A percentile compares a stretch with the other conserved stretches of the same genome.
Evolutionary conservation across 2,329 filamentous ascomycete genomes (phyloP).

Genomic region (Talaromyces sp.): DNA sequence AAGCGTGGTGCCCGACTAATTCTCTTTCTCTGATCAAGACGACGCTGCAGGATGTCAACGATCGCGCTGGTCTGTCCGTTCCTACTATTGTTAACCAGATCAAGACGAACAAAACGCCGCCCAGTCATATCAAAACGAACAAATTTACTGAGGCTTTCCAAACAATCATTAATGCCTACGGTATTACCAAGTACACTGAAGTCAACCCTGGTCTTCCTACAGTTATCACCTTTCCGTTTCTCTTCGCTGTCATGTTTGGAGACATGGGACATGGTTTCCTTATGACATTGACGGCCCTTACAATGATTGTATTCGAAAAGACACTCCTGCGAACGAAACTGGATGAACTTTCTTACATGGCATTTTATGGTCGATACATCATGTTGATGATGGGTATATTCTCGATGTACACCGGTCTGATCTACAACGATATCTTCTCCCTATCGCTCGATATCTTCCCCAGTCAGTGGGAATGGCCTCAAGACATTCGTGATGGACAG

Average conservation of each 20-base stretch:
- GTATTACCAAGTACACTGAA: slow-evolving; percentile 94
- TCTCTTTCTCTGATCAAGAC: slow-evolving; percentile 84
- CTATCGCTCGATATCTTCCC: slow-evolving; percentile 83
- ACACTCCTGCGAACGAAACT: slow-evolving; percentile 77
- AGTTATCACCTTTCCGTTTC: slow-evolving; percentile 97
- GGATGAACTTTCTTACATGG: slow-evolving; percentile 96
- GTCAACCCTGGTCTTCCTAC: slow-evolving; percentile 94
- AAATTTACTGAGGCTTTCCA: slow-evolving; percentile 98
- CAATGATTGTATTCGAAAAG: slow-evolving; percentile 97
- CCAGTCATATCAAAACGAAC: slow-evolving; percentile 96
- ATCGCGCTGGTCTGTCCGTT: slow-evolving; percentile 90
- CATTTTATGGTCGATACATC: slow-evolving; percentile 97
- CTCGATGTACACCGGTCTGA: slow-evolving; percentile 92
- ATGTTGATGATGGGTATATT: slow-evolving; percentile 97
- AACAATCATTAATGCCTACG: slow-evolving; percentile 98
- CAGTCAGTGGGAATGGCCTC: slow-evolving; percentile 84
- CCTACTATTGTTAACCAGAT: slow-evolving; percentile 99
- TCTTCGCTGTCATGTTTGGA: slow-evolving; percentile 99
- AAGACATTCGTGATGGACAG: slow-evolving; percentile 60
- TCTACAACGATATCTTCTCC: slow-evolving; percentile 98
- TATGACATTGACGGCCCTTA: slow-evolving; percentile 74
- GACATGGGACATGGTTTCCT: slow-evolving; percentile 91
- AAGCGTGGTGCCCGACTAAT: slow-evolving; percentile 95
- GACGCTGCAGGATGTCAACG: slow-evolving; percentile 93
- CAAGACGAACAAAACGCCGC: slow-evolving; percentile 91